These are phyloP conservation scores for Torulaspora pretoriensis DNA, from an alignment of 1,139 yeast species.

Conservation along the genomic window DNA sequence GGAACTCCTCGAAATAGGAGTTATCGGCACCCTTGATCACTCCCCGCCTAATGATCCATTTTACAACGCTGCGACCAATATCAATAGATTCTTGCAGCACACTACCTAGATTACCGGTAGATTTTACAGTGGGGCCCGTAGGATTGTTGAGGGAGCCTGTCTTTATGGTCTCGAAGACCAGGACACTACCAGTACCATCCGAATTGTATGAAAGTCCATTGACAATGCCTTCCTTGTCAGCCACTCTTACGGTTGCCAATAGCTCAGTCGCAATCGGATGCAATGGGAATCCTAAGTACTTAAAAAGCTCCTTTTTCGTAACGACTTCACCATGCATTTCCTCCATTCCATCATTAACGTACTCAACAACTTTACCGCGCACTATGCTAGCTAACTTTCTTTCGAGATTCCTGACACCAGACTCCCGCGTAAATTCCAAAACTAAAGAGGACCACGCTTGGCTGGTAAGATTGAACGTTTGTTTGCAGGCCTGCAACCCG, in stretches of 20 bases:
- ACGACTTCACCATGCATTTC: slow-evolving; percentile 39
- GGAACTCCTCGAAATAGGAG: slow-evolving; percentile 37
- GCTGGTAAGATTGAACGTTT: slow-evolving; percentile 40
- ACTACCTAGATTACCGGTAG: slow-evolving; percentile 82
- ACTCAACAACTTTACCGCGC: slow-evolving; percentile 78
- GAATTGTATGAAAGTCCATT: slow-evolving; percentile 87
- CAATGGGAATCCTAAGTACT: slow-evolving; percentile 48
- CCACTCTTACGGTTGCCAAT: slow-evolving; percentile 33
- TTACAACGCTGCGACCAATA: slow-evolving; percentile 72
- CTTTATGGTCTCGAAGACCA: slow-evolving; percentile 75
- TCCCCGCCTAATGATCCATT: slow-evolving; percentile 48
- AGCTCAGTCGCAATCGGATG: slow-evolving; percentile 38
- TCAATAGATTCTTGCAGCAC: slow-evolving; percentile 80
- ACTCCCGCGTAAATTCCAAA: slow-evolving; percentile 73
- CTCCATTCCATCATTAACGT: slow-evolving; percentile 39
- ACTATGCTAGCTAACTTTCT: slow-evolving; percentile 69
- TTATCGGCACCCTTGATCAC: slow-evolving; percentile 24
- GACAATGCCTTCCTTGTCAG: slow-evolving; percentile 65
- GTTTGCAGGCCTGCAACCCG: slow-evolving; percentile 48
- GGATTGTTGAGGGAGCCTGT: slow-evolving; percentile 24
- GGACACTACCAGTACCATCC: slow-evolving; percentile 81
- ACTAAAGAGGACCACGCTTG: slow-evolving; percentile 60
- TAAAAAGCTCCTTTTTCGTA: slow-evolving; percentile 44
- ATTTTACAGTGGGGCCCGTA: slow-evolving; percentile 41
- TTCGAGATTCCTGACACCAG: slow-evolving; percentile 82